Evolutionary conservation across 2,329 filamentous ascomycete species (phyloP).

Genomic region (Bertia moriformis): DNA sequence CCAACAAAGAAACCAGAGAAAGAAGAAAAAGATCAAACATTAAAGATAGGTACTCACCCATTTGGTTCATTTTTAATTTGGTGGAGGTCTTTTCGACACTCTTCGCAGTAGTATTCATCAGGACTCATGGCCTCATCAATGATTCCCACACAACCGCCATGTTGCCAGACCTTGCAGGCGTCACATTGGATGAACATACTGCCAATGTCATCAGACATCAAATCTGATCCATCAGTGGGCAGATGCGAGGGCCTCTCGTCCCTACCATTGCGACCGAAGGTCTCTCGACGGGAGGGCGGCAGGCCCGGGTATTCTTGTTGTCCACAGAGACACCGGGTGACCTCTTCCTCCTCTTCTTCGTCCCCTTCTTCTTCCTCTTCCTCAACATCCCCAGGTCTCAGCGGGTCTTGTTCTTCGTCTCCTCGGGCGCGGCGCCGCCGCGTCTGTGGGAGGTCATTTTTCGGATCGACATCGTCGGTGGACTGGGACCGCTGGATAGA

Average conservation of each 20-base stretch:
- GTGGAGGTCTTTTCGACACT: conserved; percentile 83
- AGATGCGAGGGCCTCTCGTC: conserved; percentile 40
- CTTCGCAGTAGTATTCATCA: conserved; percentile 95
- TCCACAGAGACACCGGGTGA: conserved; percentile 89
- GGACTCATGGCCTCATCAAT: conserved; percentile 86
- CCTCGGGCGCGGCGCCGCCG: conserved; percentile 66
- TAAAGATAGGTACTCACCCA: conserved; percentile 49
- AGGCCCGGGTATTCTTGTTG: conserved; percentile 88
- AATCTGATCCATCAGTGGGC: conserved; percentile 41
- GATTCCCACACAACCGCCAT: conserved; percentile 93
- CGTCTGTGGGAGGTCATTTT: conserved; percentile 44
- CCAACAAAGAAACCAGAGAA: too few species aligned
- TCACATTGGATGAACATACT: conserved; percentile 98
- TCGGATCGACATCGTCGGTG: conserved; percentile 45
- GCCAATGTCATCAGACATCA: conserved; percentile 69
- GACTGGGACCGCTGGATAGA: conserved; percentile 60
- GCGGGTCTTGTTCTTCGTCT: conserved; percentile 41
- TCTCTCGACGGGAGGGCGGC: conserved; percentile 35
- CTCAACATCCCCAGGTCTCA: conserved; percentile 25
- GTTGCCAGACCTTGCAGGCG: conserved; percentile 95
- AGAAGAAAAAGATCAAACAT: conserved; percentile 8
- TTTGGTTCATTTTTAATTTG: conserved; percentile 66
- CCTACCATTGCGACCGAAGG: conserved; percentile 24
- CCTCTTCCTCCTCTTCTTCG: conserved; percentile 75
- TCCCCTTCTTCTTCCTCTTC: conserved; percentile 54